phyloP scores from a whole-genome alignment of 352 stramenopile genomes.

The Globisporangium radiosum region DNA sequence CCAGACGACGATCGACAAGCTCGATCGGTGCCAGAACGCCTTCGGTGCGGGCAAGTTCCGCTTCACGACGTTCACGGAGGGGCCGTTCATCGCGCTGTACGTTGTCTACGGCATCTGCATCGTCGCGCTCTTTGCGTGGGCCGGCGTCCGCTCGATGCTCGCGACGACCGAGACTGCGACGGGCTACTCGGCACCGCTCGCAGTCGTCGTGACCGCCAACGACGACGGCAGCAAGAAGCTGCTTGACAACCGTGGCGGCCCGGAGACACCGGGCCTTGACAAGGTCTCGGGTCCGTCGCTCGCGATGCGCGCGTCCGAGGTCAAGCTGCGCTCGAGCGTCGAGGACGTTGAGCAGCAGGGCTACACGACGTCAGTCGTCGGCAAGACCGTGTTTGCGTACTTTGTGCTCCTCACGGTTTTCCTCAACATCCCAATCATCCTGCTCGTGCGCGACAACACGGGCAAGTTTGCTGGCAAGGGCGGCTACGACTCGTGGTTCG shows the following conservation, averaged over 20 bases:
- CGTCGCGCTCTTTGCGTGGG: constrained; percentile 25
- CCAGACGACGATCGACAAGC: constrained; percentile 15
- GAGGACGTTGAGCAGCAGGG: constrained; percentile 50
- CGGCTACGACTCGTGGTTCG: constrained; percentile 43
- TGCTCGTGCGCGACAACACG: constrained; percentile 51
- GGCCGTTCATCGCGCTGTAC: constrained; percentile 43
- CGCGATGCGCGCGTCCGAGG: constrained; percentile 34
- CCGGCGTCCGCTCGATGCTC: constrained; percentile 10
- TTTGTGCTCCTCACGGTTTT: constrained; percentile 47
- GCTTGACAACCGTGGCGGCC: constrained; percentile 43
- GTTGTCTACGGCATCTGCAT: constrained; percentile 38
- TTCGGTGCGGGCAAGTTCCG: constrained; percentile 21
- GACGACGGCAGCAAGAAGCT: constrained; percentile 45
- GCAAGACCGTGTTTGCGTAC: constrained; percentile 48
- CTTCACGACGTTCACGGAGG: constrained; percentile 53
- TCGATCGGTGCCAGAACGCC: constrained; percentile 21
- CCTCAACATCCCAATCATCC: constrained; percentile 48
- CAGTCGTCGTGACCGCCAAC: constrained; percentile 13
- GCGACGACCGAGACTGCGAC: background rate
- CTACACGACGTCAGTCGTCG: constrained; percentile 34
- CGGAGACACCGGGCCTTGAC: constrained; percentile 33
- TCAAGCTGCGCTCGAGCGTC: constrained; percentile 32
- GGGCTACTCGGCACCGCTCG: background rate
- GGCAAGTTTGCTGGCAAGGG: constrained; percentile 31
- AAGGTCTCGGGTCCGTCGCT: constrained; percentile 26